Percentiles rank a stretch among this genome's conserved stretches.
phyloP scores from a whole-genome alignment of 148 eudicot species.

The Chenopodium berlandieri region DNA sequence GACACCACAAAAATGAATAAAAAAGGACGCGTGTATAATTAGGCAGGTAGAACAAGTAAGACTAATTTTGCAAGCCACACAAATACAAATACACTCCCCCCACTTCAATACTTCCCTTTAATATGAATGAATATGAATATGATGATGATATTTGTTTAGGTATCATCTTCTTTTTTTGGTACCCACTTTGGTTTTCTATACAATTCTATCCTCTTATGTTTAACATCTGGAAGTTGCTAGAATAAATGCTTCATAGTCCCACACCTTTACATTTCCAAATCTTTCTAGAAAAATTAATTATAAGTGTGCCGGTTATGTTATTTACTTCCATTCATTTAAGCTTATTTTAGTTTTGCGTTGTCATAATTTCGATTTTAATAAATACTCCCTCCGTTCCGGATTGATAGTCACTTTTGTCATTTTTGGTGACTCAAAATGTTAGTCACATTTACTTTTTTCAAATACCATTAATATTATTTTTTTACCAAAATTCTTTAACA shows the following conservation, averaged over 20 bases:
- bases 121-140: neutral
- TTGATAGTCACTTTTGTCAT: too few relatives aligned
- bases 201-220: neutral
- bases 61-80: constrained; percentile 4
- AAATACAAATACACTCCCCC: neutral
- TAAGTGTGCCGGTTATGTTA: neutral
- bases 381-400: too few relatives aligned
- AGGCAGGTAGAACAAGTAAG: neutral
- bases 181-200: neutral
- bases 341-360: too few relatives aligned
- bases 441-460: too few relatives aligned
- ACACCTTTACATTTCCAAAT: neutral
- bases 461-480: too few relatives aligned
- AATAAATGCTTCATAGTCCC: neutral
- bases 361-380: too few relatives aligned
- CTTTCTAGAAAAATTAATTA: neutral
- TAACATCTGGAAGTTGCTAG: neutral
- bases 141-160: too few relatives aligned
- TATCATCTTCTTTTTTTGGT: too few relatives aligned
- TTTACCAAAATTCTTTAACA: too few relatives aligned
- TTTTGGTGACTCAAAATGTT: too few relatives aligned
- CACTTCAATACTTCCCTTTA: neutral
- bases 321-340: too few relatives aligned
- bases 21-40: neutral
- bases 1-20: neutral